Evolutionary conservation across 2,329 filamentous ascomycete species (phyloP).

Genomic region (Apiospora saccharicola): DNA sequence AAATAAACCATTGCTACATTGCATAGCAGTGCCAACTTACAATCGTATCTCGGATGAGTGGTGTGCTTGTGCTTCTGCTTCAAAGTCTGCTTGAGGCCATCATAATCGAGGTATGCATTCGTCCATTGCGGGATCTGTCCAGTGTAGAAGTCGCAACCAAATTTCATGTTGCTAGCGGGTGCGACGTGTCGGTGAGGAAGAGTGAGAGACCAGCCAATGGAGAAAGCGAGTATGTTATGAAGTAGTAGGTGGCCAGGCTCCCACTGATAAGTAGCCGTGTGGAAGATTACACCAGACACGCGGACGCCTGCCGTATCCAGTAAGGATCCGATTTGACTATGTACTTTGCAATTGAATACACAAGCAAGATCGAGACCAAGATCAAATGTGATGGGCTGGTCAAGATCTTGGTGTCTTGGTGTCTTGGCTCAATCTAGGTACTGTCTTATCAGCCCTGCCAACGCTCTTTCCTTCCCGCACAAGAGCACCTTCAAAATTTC

Average conservation of each 20-base stretch:
- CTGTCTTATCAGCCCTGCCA: background rate
- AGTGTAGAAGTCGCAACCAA: conserved; percentile 26
- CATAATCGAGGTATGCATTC: conserved; percentile 29
- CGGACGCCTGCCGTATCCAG: background rate
- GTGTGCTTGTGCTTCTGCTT: conserved; percentile 19
- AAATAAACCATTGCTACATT: background rate
- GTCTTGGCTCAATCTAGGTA: background rate
- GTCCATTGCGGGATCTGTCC: conserved; percentile 27
- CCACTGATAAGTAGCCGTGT: background rate
- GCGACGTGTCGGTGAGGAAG: conserved; percentile 13
- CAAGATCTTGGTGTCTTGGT: conserved; percentile 16
- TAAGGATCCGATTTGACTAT: background rate
- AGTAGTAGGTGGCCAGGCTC: background rate
- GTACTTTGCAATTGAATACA: background rate
- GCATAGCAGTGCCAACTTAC: conserved; percentile 7
- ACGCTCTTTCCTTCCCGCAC: background rate
- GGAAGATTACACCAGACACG: background rate
- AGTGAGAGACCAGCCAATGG: background rate
- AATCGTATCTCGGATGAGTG: background rate
- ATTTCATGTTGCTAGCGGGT: conserved; percentile 27
- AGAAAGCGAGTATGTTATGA: background rate
- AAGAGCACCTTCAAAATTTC: background rate
- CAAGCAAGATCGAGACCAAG: background rate
- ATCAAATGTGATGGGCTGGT: background rate
- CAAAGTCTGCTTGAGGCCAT: conserved; percentile 26